phyloP scores from a whole-genome alignment of 1,139 yeast genomes.

The Geotrichum europaeum region DNA sequence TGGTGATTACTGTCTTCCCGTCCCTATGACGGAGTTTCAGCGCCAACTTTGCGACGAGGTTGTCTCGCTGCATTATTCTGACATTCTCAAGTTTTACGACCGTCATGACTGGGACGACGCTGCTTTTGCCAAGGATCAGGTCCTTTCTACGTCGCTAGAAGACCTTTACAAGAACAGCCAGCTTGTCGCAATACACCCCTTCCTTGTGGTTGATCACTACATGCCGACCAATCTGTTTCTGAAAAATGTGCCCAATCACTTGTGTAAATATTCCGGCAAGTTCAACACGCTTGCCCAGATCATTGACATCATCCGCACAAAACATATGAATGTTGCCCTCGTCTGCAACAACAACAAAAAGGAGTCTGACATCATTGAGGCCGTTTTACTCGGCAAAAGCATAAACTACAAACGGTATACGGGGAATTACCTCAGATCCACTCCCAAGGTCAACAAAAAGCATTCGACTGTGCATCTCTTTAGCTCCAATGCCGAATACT shows the following conservation, averaged over 20 bases:
- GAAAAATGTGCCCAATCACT: slow-evolving; percentile 67
- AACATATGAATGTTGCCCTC: slow-evolving; percentile 44
- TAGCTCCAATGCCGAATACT: slow-evolving; percentile 28
- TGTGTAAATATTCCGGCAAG: slow-evolving; percentile 83
- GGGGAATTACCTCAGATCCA: slow-evolving; percentile 39
- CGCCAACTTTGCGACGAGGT: slow-evolving; percentile 87
- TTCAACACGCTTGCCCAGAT: slow-evolving; percentile 60
- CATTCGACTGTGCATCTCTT: slow-evolving; percentile 32
- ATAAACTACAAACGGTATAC: slow-evolving; percentile 62
- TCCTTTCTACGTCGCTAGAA: slow-evolving; percentile 52
- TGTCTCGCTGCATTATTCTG: slow-evolving; percentile 84
- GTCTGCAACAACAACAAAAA: slow-evolving; percentile 31
- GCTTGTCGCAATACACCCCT: slow-evolving; percentile 84
- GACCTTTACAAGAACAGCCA: slow-evolving; percentile 71
- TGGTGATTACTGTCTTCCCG: slow-evolving; percentile 67
- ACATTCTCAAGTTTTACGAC: slow-evolving; percentile 81
- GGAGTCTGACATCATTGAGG: slow-evolving; percentile 70
- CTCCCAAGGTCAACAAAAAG: slow-evolving; percentile 20
- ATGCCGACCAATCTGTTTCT: slow-evolving; percentile 75
- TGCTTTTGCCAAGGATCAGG: slow-evolving; percentile 33
- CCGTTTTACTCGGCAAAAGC: slow-evolving; percentile 61
- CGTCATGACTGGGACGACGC: slow-evolving; percentile 31
- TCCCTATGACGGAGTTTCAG: slow-evolving; percentile 85
- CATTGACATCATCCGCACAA: slow-evolving; percentile 37
- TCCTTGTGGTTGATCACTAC: slow-evolving; percentile 72